Percentiles rank a stretch among this genome's conserved stretches.
These are phyloP conservation scores for Rhododendron henanense DNA, from an alignment of 148 eudicot species.

Conservation along the genomic window DNA sequence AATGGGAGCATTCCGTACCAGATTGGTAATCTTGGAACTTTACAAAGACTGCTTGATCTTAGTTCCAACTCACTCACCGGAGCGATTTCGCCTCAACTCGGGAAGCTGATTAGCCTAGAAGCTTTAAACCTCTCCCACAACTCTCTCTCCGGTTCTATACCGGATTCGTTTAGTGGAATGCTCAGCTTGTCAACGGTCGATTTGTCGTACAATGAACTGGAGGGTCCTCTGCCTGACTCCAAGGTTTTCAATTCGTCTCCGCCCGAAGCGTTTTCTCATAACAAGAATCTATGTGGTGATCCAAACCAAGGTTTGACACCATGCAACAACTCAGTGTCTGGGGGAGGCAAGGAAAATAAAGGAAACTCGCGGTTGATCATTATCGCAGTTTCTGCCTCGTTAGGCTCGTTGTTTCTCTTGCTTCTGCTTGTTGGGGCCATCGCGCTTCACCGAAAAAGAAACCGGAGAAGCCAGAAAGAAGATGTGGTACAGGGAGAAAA, in stretches of 20 bases:
- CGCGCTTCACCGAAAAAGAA: background rate
- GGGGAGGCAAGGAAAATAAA: background rate
- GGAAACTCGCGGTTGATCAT: background rate
- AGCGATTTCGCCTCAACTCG: conserved; percentile 13
- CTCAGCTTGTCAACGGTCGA: conserved; percentile 20
- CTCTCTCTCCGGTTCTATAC: conserved; percentile 24
- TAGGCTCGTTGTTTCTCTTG: background rate
- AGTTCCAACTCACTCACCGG: conserved; percentile 23
- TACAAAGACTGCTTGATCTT: conserved; percentile 26
- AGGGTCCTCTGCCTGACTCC: conserved; percentile 27
- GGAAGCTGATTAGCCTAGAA: conserved; percentile 14
- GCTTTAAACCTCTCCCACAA: conserved; percentile 30
- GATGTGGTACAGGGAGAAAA: background rate
- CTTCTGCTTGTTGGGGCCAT: background rate
- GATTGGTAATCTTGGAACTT: conserved; percentile 11
- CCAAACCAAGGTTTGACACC: conserved; percentile 12
- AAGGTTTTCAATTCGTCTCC: conserved; percentile 12
- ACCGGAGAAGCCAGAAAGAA: background rate
- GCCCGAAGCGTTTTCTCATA: conserved; percentile 4
- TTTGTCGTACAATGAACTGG: conserved; percentile 28
- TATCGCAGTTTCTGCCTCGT: background rate
- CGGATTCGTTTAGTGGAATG: conserved; percentile 14
- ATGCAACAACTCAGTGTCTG: background rate
- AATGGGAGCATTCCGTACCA: conserved; percentile 17
- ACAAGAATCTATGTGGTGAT: conserved; percentile 20